These are phyloP conservation scores for Talaromyces borbonicus DNA, from an alignment of 495 filamentous ascomycete genomes.

Conservation along the genomic window DNA sequence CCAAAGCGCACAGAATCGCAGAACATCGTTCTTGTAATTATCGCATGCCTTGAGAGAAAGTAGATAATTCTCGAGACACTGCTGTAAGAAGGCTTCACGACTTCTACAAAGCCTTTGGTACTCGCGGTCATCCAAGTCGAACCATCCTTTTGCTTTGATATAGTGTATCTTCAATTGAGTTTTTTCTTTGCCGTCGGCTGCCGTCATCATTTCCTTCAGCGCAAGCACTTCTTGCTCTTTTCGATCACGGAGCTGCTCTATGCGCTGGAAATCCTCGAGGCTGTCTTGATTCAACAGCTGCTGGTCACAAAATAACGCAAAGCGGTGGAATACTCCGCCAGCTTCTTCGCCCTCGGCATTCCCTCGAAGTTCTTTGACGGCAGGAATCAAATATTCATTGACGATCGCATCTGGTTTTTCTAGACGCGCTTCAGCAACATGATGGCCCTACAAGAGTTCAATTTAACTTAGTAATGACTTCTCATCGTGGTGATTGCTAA, in stretches of 20 bases:
- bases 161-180: constrained; percentile 34
- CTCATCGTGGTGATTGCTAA: background rate
- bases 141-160: constrained; percentile 73
- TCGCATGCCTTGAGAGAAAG: constrained; percentile 75
- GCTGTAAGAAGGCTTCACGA: constrained; percentile 69
- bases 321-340: constrained; percentile 85
- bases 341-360: constrained; percentile 60
- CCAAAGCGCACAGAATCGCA: constrained; percentile 95
- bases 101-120: constrained; percentile 64
- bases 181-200: constrained; percentile 40
- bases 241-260: constrained; percentile 67
- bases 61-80: constrained; percentile 92
- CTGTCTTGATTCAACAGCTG: constrained; percentile 79
- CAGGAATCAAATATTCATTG: constrained; percentile 67
- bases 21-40: constrained; percentile 74
- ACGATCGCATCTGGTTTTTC: constrained; percentile 90
- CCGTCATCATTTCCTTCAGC: constrained; percentile 47
- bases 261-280: constrained; percentile 73
- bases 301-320: constrained; percentile 88
- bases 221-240: constrained; percentile 70
- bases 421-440: constrained; percentile 82
- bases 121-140: constrained; percentile 78
- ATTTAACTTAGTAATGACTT: constrained; percentile 10
- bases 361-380: constrained; percentile 70
- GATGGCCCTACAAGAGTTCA: constrained; percentile 50